Base-by-base conservation (phyloP, 192 early-diverging fungal genomes). In the Rhizophagus clarus region DNA sequence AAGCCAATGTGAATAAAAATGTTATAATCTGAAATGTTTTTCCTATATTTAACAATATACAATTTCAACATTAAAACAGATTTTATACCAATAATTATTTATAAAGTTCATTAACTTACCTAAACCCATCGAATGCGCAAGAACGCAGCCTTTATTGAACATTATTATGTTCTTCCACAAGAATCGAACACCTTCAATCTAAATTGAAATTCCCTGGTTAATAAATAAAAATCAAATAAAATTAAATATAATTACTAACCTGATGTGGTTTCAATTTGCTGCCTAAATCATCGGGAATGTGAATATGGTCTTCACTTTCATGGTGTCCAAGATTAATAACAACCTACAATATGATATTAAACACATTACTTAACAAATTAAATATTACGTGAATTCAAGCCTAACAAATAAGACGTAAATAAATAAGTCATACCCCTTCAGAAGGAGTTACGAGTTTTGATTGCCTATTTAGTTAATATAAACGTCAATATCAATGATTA, bases 101-200 rank as follows among this genome's bases (percentile, higher is more conserved):
- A 31, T 5, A 9, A 26, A 7, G 7, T 40, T 32, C 9, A 26
- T 42, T 31, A 2, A 22, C 71, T 82, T 86, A 71, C 94, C 95
- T 28, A 97, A 84, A 0, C 96, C 95, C 95, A 96, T 96, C 12
- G 89, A 87, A 83, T 96, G 96, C 0, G 94, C 93, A 47, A 97
- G 83, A 15, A 96, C 88, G 76, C 94, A 95, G 3, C 96, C 95
- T 26, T 87, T 84, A 68, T 89, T 87, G 61, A 91, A 82, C 91
- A 92, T 92, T 28, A 95, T 88, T 15, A 94, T 81, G 34, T 92
- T 91, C 45, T 91, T 89, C 94, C 96, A 96, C 81, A 96, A 87
- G 69, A 96, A 96, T 34, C 85, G 88, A 0, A 96, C 74, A 0
- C 95, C 95, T 61, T 95, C 92, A 31, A 95, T 74, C 84, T 91